These are phyloP conservation scores for Fraxinus floribunda DNA, from an alignment of 305 asterid species.

Conservation along the genomic window DNA sequence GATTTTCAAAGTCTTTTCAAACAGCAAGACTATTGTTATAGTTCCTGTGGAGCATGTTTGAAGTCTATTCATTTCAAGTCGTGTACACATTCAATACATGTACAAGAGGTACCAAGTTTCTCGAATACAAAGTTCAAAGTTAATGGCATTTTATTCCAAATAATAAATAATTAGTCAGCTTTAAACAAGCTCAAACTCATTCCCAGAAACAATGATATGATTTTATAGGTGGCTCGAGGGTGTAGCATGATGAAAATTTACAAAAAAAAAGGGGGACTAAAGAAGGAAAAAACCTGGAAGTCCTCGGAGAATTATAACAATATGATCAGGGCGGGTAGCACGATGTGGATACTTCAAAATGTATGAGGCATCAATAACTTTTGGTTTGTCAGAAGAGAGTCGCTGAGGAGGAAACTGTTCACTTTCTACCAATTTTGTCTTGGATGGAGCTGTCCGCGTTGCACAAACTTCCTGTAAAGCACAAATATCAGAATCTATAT, in stretches of 20 bases:
- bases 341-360: conserved; percentile 87
- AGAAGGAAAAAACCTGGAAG: conserved; percentile 69
- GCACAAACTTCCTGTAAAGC: conserved; percentile 46
- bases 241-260: background rate
- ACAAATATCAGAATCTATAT: conserved; percentile 20
- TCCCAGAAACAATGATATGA: background rate
- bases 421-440: conserved; percentile 41
- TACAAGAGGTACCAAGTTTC: background rate
- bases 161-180: background rate
- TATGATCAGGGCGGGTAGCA: conserved; percentile 83
- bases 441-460: conserved; percentile 44
- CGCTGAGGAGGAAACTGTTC: conserved; percentile 42
- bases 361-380: conserved; percentile 69
- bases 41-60: background rate
- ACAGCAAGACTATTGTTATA: background rate
- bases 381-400: conserved; percentile 51
- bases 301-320: conserved; percentile 86
- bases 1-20: background rate
- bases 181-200: background rate
- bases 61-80: conserved; percentile 8
- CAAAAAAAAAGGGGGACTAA: background rate
- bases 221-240: background rate
- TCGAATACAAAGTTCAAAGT: background rate
- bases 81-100: background rate
- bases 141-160: background rate